Evolutionary conservation across 2,329 filamentous ascomycete species (phyloP).

Genomic region (Endoconidiophora polonica): DNA sequence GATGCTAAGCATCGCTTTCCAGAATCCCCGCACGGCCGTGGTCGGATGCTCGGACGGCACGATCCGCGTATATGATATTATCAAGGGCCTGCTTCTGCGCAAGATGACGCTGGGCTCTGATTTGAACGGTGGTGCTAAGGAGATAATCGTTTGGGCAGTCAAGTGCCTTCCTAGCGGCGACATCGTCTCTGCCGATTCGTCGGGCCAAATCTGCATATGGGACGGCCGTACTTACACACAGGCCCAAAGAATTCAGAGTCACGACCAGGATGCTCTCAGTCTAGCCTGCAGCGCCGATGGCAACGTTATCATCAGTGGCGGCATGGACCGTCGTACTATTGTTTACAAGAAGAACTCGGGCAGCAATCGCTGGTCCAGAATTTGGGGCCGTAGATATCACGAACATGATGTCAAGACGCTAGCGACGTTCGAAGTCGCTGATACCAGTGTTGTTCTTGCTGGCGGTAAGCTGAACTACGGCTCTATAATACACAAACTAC

Average conservation of each 20-base stretch:
- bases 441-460: constrained; percentile 74
- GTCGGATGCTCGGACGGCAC: constrained; percentile 92
- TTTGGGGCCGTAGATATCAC: constrained; percentile 76
- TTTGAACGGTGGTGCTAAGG: constrained; percentile 57
- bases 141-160: constrained; percentile 84
- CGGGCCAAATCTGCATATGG: constrained; percentile 85
- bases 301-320: constrained; percentile 68
- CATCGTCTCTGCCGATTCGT: constrained; percentile 88
- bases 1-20: constrained; percentile 82
- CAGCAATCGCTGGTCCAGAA: constrained; percentile 60
- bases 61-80: constrained; percentile 80
- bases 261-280: constrained; percentile 80
- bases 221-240: constrained; percentile 85
- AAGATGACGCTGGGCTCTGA: constrained; percentile 78
- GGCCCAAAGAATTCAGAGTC: constrained; percentile 67
- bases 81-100: constrained; percentile 57
- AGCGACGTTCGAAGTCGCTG: constrained; percentile 70
- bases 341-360: constrained; percentile 55
- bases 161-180: constrained; percentile 76
- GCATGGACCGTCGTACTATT: constrained; percentile 78
- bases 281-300: constrained; percentile 71
- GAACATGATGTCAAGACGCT: constrained; percentile 90
- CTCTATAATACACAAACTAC: neutral
- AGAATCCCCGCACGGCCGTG: constrained; percentile 64
- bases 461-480: constrained; percentile 46